These are phyloP conservation scores for Oryza brachyantha DNA, from an alignment of 176 grass and related monocot genomes.

Conservation along the genomic window DNA sequence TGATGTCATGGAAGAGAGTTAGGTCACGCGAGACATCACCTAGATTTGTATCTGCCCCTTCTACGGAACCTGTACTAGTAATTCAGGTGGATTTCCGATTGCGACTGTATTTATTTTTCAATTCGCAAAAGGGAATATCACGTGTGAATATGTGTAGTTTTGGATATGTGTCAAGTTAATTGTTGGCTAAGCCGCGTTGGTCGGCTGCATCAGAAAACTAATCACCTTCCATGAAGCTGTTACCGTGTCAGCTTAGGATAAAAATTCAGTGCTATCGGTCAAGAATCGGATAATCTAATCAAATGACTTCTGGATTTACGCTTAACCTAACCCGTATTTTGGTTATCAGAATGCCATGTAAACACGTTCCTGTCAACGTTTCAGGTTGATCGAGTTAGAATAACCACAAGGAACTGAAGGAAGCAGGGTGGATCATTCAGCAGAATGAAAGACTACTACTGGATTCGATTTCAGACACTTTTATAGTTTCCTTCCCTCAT, in stretches of 20 bases:
- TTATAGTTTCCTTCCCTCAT: constrained; percentile 17
- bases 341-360: not conserved
- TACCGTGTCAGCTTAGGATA: constrained; percentile 22
- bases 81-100: not conserved
- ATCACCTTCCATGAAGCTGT: constrained; percentile 28
- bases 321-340: not conserved
- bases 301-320: not conserved
- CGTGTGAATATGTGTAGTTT: not conserved
- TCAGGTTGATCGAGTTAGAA: constrained; percentile 1
- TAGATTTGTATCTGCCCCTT: not conserved
- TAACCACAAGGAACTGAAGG: constrained; percentile 4
- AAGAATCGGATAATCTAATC: constrained; percentile 1
- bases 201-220: constrained; percentile 8
- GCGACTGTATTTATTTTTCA: constrained; percentile 9
- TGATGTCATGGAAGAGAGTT: constrained; percentile 36
- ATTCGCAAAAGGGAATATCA: not conserved
- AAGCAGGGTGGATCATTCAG: not conserved
- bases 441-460: not conserved
- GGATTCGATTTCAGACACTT: constrained; percentile 32
- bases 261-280: constrained; percentile 4
- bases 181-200: constrained; percentile 21
- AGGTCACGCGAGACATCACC: constrained; percentile 18
- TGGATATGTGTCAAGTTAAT: not conserved
- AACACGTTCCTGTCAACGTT: constrained; percentile 6
- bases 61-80: constrained; percentile 7